Percentiles rank a stretch among this genome's conserved stretches.
These are phyloP conservation scores for Auricularia sp. DNA, from an alignment of 768 basidiomycete genomes.

Conservation along the genomic window DNA sequence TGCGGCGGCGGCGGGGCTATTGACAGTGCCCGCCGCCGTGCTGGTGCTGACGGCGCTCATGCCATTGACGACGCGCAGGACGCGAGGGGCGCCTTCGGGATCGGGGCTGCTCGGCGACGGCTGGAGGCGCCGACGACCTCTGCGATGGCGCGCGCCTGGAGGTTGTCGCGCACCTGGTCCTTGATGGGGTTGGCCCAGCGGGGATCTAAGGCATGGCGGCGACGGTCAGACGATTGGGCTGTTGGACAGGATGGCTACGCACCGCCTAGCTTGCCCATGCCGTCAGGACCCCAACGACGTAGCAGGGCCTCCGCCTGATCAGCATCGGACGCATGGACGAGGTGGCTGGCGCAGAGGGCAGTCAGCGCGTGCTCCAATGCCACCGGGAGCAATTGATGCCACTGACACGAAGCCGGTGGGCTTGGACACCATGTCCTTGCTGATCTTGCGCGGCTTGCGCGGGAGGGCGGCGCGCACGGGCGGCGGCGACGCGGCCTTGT, in stretches of 20 bases:
- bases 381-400: background rate
- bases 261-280: constrained; percentile 83
- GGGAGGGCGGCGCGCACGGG: constrained; percentile 24
- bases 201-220: constrained; percentile 48
- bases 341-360: constrained; percentile 32
- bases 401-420: constrained; percentile 81
- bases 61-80: constrained; percentile 74
- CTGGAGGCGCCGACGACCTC: constrained; percentile 66
- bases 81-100: constrained; percentile 28
- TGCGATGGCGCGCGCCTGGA: constrained; percentile 64
- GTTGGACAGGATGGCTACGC: constrained; percentile 22
- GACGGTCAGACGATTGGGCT: constrained; percentile 8
- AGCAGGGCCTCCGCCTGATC: constrained; percentile 83
- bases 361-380: constrained; percentile 4
- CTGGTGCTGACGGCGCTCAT: constrained; percentile 61
- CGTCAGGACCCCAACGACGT: constrained; percentile 81
- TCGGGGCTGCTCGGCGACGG: constrained; percentile 40
- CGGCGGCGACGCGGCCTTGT: constrained; percentile 21
- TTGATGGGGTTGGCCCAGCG: constrained; percentile 86
- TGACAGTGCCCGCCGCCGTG: constrained; percentile 32
- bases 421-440: constrained; percentile 81
- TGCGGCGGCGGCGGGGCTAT: constrained; percentile 45
- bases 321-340: constrained; percentile 84
- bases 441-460: constrained; percentile 57
- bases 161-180: constrained; percentile 53